phyloP scores from a whole-genome alignment of 1,284 basidiomycete species.

The Leccinum proliferum region DNA sequence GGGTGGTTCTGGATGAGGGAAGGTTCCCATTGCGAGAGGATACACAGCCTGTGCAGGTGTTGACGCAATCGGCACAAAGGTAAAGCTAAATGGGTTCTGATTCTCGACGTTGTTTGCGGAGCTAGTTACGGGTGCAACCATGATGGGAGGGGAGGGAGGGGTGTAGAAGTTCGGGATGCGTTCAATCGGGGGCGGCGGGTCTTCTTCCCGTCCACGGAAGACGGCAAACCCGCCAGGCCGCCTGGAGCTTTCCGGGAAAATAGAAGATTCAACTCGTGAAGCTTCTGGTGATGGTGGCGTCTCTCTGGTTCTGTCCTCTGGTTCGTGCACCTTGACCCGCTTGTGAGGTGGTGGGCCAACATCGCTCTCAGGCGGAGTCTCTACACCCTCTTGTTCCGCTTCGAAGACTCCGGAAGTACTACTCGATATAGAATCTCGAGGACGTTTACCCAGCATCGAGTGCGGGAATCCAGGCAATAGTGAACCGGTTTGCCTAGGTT shows the following conservation, averaged over 20 bases:
- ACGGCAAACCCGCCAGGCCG: slow-evolving; percentile 33
- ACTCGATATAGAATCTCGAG: slow-evolving; percentile 44
- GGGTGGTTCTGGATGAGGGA: slow-evolving; percentile 62
- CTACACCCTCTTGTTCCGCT: slow-evolving; percentile 33
- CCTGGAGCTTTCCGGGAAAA: slow-evolving; percentile 5
- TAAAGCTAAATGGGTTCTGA: slow-evolving; percentile 47
- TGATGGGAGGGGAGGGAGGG: slow-evolving; percentile 31
- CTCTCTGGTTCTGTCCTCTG: slow-evolving; percentile 11
- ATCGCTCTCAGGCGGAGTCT: slow-evolving; percentile 33
- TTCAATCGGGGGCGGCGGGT: slow-evolving; percentile 44
- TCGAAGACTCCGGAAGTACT: slow-evolving; percentile 38
- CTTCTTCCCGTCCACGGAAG: slow-evolving; percentile 39
- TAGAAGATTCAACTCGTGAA: slow-evolving; percentile 6
- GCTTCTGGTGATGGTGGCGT: slow-evolving; percentile 5
- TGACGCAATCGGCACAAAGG: slow-evolving; percentile 47
- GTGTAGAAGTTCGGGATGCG: slow-evolving; percentile 48
- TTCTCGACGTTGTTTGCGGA: slow-evolving; percentile 48
- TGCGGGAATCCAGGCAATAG: slow-evolving; percentile 38
- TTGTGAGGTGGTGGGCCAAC: slow-evolving; percentile 47
- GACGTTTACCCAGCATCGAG: slow-evolving; percentile 54
- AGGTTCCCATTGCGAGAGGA: slow-evolving; percentile 37
- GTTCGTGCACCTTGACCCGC: slow-evolving; percentile 34
- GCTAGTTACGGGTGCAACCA: slow-evolving; percentile 32
- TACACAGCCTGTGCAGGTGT: slow-evolving; percentile 42
- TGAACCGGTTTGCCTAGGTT: slow-evolving; percentile 20